phyloP scores from a whole-genome alignment of 768 basidiomycete genomes.

The Xanthoconium stramineum region DNA sequence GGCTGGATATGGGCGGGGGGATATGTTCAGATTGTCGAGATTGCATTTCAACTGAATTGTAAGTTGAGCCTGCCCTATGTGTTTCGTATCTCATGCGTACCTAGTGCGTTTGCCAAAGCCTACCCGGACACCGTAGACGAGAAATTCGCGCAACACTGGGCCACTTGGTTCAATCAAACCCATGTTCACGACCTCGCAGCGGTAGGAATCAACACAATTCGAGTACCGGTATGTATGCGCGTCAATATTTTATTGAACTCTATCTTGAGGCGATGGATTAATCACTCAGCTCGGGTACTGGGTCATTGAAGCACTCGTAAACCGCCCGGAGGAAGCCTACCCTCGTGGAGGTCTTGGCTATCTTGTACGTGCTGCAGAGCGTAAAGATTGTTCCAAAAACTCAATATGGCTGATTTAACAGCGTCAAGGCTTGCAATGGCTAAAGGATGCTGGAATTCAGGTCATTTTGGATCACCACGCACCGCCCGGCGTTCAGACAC shows the following conservation, averaged over 20 bases:
- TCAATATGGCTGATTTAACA: slow-evolving; percentile 24
- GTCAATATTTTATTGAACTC: not conserved
- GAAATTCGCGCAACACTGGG: slow-evolving; percentile 64
- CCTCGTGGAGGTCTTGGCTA: slow-evolving; percentile 67
- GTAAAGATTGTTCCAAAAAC: not conserved
- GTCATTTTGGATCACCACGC: slow-evolving; percentile 72
- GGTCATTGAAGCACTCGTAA: slow-evolving; percentile 72
- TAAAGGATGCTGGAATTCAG: slow-evolving; percentile 59
- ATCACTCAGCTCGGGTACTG: slow-evolving; percentile 68
- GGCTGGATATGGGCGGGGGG: slow-evolving; percentile 72
- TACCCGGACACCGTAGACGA: slow-evolving; percentile 57
- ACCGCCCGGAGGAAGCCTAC: slow-evolving; percentile 58
- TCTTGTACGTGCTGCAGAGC: slow-evolving; percentile 43
- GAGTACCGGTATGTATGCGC: slow-evolving; percentile 58
- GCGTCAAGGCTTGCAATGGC: slow-evolving; percentile 60
- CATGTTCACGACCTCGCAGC: slow-evolving; percentile 54
- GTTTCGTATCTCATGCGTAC: not conserved
- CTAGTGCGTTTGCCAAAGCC: slow-evolving; percentile 57
- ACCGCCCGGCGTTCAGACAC: slow-evolving; percentile 63
- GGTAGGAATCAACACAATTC: slow-evolving; percentile 70
- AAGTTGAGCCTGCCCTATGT: not conserved
- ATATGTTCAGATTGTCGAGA: slow-evolving; percentile 52
- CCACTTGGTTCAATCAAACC: slow-evolving; percentile 66
- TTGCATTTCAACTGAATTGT: slow-evolving; percentile 74
- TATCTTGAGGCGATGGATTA: not conserved